Conservation (phyloP, 2,329 filamentous ascomycete species). For the Conoideocrella luteorostrata region DNA sequence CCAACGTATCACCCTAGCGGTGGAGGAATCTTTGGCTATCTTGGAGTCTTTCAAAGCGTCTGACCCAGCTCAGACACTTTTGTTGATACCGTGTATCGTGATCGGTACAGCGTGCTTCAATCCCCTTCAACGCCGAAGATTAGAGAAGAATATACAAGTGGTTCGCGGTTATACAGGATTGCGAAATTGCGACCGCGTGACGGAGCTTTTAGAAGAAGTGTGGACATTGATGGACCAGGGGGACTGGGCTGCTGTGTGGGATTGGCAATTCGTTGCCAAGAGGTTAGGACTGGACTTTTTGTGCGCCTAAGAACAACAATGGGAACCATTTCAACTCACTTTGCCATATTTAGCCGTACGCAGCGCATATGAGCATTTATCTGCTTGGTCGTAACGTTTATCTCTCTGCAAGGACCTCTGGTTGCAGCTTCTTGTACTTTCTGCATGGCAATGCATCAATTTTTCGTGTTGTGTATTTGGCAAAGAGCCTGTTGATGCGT, state of each 20-base stretch:
- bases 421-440: no score
- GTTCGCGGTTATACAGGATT: slow-evolving; percentile 55
- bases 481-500: no score
- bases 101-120: slow-evolving; percentile 56
- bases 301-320: slow-evolving; percentile 32
- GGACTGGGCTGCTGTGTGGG: slow-evolving; percentile 55
- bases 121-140: slow-evolving; percentile 42
- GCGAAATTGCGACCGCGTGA: slow-evolving; percentile 48
- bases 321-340: neutral
- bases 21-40: slow-evolving; percentile 50
- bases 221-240: slow-evolving; percentile 54
- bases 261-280: slow-evolving; percentile 54
- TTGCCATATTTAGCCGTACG: no score
- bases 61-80: slow-evolving; percentile 53
- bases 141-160: slow-evolving; percentile 41
- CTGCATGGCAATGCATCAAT: no score
- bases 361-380: no score
- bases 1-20: slow-evolving; percentile 43
- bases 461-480: no score
- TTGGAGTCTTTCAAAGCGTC: slow-evolving; percentile 49
- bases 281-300: slow-evolving; percentile 50
- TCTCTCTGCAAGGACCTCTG: no score
- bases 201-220: slow-evolving; percentile 49
- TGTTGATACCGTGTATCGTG: slow-evolving; percentile 54
- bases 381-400: no score